Base-by-base conservation (phyloP, 1,139 yeast species). In the Magnusiomyces tetraspermus region DNA sequence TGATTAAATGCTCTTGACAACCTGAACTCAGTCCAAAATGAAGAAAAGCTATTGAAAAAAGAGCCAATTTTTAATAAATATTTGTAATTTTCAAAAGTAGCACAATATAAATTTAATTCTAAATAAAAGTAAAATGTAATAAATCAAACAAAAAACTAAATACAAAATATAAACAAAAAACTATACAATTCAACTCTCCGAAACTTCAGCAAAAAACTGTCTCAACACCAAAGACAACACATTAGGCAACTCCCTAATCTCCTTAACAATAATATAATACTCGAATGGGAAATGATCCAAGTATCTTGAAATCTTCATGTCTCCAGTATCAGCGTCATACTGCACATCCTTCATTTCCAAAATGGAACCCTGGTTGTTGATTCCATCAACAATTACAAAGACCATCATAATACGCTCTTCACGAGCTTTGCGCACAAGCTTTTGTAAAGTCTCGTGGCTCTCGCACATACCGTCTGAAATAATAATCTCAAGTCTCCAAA, bases 381-480 rank as follows among this genome's bases (percentile, higher is more conserved):
- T 80, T 22, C 96, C 96, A 68, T 94, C 97, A 53, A 94, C 83
- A 36, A 94, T 79, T 30, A 94, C 96, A 72, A 94, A 94, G 49
- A 94, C 97, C 63, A 92, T 75, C 97, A 94, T 90, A 59, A 94
- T 85, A 63, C 83, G 84, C 61, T 88, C 87, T 61, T 92, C 97
- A 62, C 95, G 78, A 1, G 98, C 98, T 59, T 79, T 81, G 64
- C 98, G 83, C 6, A 92, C 97, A 63, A 90, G 74, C 57, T 92
- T 76, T 60, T 84, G 80, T 51, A 92, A 76, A 0, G 85, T 80
- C 30, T 79, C 92, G 67, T 92, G 98, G 66, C 88, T 94, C 67
- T 92, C 98, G 68, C 97, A 90, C 49, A 92, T 88, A 70, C 98
- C 98, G 72, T 92, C 98, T 2, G 96, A 87, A 45, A 94, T 77